Percentiles rank a stretch among this genome's conserved stretches.
Evolutionary conservation across 1,139 yeast genomes (phyloP).

Genomic region (Geotrichum siamense): DNA sequence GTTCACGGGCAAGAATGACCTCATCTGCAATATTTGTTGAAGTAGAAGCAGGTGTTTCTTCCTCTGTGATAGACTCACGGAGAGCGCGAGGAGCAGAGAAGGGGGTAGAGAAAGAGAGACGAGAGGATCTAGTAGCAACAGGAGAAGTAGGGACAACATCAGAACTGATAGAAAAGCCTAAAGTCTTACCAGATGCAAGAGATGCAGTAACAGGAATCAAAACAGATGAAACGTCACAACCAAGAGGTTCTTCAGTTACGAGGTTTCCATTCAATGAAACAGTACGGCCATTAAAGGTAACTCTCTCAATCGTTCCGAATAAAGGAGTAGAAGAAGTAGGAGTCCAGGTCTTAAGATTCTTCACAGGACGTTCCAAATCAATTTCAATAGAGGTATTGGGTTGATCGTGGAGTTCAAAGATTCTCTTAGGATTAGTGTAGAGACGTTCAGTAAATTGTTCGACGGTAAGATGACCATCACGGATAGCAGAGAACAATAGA

Average conservation of each 20-base stretch:
- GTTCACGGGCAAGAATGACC: conserved; percentile 37
- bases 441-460: conserved; percentile 66
- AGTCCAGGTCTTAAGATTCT: conserved; percentile 44
- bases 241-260: conserved; percentile 51
- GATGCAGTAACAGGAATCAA: conserved; percentile 21
- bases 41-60: conserved; percentile 36
- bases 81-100: conserved; percentile 13
- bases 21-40: conserved; percentile 26
- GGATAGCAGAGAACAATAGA: conserved; percentile 72
- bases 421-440: conserved; percentile 73
- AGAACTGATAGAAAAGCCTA: conserved; percentile 10
- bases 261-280: conserved; percentile 78
- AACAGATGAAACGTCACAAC: conserved; percentile 38
- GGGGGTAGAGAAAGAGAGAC: conserved; percentile 37
- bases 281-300: conserved; percentile 67
- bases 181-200: conserved; percentile 14
- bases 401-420: conserved; percentile 81
- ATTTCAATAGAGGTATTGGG: conserved; percentile 66
- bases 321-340: conserved; percentile 45
- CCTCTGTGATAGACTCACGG: conserved; percentile 31
- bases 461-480: conserved; percentile 61
- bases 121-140: conserved; percentile 6
- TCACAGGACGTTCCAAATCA: conserved; percentile 65
- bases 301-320: conserved; percentile 84
- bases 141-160: conserved; percentile 20